Base-by-base conservation (phyloP, 805 yeast species). In the Saccharomyces jurei region DNA sequence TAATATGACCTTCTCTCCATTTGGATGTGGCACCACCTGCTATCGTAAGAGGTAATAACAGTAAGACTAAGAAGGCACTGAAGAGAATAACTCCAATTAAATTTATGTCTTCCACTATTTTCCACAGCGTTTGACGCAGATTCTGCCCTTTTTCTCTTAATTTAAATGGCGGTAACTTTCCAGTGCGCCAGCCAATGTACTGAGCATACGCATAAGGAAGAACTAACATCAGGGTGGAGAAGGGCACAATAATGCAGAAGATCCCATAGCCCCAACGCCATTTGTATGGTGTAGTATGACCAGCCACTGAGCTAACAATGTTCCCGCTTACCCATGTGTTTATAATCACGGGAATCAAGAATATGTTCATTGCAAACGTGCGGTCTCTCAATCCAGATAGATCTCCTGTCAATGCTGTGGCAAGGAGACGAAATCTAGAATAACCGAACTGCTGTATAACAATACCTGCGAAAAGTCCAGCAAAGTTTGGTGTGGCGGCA, bases 251-350 rank as follows among this genome's bases (percentile, higher is more conserved):
- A 56, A 76, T 73, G 1, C 82, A 82, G 79, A 79, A 79, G 65
- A 79, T 78, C 17, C 79, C 81, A 57, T 77, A 75, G 41, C 52
- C 76, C 73, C 79, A 80, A 79, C 14, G 73, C 65, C 74, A 32
- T n/a, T 79, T 75, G 10, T 63, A 56, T 11, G 67, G 57, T 10
- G 51, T 31, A 51, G 63, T 67, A 55, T 32, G 9, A 14, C 41
- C 41, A 32, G 41, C 41, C 21, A 73, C 66, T 26, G 64, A 63
- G 21, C 60, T 55, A n/a, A 71, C 60, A 46, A 83, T 70, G 60
- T 80, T 68, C 56, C 85, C 86, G 25, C 80, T 67, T 52, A 82
- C 72, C 87, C 87, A 83, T 26, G 87, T 81, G 64, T 82, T 83
- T 64, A 83, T 80, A 58, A 83, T 76, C 60, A 80, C 82, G 0